These are phyloP conservation scores for Neofusicoccum ribis DNA, from an alignment of 2,329 filamentous ascomycete species.

Conservation along the genomic window DNA sequence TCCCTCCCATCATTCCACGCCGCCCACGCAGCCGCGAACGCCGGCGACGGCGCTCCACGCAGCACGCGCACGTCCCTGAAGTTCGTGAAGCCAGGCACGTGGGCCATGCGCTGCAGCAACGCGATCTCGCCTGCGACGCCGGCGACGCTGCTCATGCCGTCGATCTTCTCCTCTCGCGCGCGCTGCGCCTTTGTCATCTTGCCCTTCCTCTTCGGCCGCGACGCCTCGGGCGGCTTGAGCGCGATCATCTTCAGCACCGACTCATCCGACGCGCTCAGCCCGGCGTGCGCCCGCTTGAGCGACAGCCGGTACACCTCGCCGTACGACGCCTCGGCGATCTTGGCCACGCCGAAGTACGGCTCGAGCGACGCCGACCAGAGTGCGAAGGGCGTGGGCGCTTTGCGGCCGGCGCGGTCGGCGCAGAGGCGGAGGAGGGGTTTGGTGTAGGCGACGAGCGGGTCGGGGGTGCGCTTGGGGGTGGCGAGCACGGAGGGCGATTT, in stretches of 20 bases:
- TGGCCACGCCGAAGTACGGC: conserved; percentile 52
- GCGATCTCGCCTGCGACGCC: conserved; percentile 47
- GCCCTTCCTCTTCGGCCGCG: neutral
- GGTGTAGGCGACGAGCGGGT: conserved; percentile 22
- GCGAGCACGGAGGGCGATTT: neutral
- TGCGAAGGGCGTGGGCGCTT: conserved; percentile 33
- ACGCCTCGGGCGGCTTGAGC: conserved; percentile 30
- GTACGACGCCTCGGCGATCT: conserved; percentile 67
- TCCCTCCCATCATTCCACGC: conserved; percentile 45
- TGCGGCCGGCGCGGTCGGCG: conserved; percentile 25
- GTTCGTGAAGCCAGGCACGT: conserved; percentile 63
- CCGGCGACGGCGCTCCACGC: conserved; percentile 54
- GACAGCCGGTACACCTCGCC: conserved; percentile 64
- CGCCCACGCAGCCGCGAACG: conserved; percentile 51
- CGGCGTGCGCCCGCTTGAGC: conserved; percentile 28
- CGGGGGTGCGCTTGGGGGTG: neutral
- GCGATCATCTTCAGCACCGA: conserved; percentile 51
- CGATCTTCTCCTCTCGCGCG: conserved; percentile 38
- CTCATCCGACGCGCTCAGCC: conserved; percentile 38
- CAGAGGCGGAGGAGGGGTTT: conserved; percentile 33
- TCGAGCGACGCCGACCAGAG: conserved; percentile 45
- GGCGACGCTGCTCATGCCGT: conserved; percentile 43
- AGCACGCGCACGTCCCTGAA: conserved; percentile 61
- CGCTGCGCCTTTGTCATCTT: conserved; percentile 24
- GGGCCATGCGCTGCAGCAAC: conserved; percentile 58